A percentile compares a stretch with the other conserved stretches of the same genome.
phyloP scores from a whole-genome alignment of 495 filamentous ascomycete species.

The Aspergillus cavernicola region DNA sequence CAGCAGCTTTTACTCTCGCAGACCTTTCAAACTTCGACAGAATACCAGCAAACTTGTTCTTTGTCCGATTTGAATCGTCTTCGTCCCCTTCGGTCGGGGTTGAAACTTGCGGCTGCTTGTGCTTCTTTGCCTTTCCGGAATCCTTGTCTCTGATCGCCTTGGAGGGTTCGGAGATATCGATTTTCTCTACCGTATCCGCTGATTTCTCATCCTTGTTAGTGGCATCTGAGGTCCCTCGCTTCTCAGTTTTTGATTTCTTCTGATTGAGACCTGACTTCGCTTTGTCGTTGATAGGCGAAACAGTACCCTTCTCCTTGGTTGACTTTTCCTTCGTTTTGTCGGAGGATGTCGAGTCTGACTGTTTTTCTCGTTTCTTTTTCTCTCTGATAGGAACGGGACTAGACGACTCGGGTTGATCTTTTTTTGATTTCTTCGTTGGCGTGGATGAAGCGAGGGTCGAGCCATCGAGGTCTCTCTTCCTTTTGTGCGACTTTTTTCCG shows the following conservation, averaged over 20 bases:
- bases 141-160: constrained; percentile 2
- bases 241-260: constrained; percentile 30
- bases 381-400: constrained; percentile 14
- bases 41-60: constrained; percentile 40
- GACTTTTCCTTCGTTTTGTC: constrained; percentile 19
- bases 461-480: constrained; percentile 37
- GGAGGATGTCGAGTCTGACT: constrained; percentile 15
- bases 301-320: constrained; percentile 28
- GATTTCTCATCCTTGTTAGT: constrained; percentile 12
- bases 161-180: constrained; percentile 6
- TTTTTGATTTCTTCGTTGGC: constrained; percentile 40
- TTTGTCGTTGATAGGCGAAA: constrained; percentile 26
- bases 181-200: constrained; percentile 19
- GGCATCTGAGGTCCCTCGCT: constrained; percentile 24
- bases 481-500: constrained; percentile 31
- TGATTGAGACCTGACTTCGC: constrained; percentile 17
- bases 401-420: constrained; percentile 22
- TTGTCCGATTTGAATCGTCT: constrained; percentile 18
- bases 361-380: constrained; percentile 25
- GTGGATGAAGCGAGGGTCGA: constrained; percentile 24
- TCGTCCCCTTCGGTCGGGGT: constrained; percentile 11
- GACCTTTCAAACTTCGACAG: constrained; percentile 46
- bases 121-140: constrained; percentile 2
- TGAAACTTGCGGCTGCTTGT: neutral
- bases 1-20: constrained; percentile 29